Percentiles rank a stretch among this genome's conserved stretches.
These are phyloP conservation scores for Neofusicoccum cordaticola DNA, from an alignment of 2,329 filamentous ascomycete genomes.

Conservation along the genomic window DNA sequence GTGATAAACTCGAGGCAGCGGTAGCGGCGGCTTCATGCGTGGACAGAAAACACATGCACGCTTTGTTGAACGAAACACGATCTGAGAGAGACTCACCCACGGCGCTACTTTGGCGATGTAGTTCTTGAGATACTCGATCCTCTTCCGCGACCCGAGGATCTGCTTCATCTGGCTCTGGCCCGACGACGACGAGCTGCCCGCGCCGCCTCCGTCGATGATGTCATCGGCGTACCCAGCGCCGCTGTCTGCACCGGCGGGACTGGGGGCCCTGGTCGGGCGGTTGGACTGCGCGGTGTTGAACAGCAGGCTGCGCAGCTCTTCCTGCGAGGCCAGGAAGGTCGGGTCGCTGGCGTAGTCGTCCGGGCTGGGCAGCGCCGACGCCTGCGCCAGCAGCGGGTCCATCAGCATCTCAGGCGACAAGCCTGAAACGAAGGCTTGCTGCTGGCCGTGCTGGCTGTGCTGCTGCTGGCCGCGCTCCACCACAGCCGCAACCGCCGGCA, in stretches of 20 bases:
- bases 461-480: neutral
- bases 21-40: neutral
- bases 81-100: conserved; percentile 23
- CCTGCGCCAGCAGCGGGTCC: neutral
- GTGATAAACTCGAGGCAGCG: neutral
- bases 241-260: conserved; percentile 19
- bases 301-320: conserved; percentile 27
- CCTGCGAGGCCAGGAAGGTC: conserved; percentile 29
- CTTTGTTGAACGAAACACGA: neutral
- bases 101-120: conserved; percentile 30
- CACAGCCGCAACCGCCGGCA: neutral
- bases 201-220: neutral
- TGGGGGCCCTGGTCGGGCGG: conserved; percentile 27
- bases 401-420: conserved; percentile 6
- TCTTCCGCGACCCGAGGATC: conserved; percentile 24
- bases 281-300: conserved; percentile 30
- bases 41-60: neutral
- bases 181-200: neutral
- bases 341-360: conserved; percentile 30
- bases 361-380: neutral
- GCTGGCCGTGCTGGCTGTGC: neutral
- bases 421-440: neutral
- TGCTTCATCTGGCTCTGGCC: conserved; percentile 22
- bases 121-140: conserved; percentile 30
- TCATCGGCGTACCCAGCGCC: neutral